These are phyloP conservation scores for Bolboschoenus planiculmis DNA, from an alignment of 176 grass and related monocot genomes.

Conservation along the genomic window DNA sequence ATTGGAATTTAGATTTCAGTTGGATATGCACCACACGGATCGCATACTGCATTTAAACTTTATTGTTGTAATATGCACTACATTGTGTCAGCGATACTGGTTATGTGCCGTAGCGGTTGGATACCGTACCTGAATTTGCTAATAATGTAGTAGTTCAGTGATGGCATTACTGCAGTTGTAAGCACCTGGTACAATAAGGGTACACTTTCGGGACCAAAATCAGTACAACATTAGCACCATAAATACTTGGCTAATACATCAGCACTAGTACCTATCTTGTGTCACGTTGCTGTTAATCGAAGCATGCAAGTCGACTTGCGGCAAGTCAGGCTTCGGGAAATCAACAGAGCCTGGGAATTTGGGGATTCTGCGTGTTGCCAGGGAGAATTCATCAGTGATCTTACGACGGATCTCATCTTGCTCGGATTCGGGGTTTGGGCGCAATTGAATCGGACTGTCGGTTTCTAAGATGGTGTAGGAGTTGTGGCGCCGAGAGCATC, in stretches of 20 bases:
- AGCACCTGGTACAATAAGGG: background rate
- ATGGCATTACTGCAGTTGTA: background rate
- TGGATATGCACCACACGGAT: background rate
- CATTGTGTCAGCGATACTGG: background rate
- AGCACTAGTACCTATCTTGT: conserved; percentile 11
- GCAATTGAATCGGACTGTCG: conserved; percentile 11
- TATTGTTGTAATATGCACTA: background rate
- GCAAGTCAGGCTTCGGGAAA: conserved; percentile 1
- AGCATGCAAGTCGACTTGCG: background rate
- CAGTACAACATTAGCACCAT: background rate
- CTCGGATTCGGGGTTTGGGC: conserved; percentile 16
- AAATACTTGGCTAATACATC: background rate
- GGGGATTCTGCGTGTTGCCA: conserved; percentile 43
- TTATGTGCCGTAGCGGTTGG: background rate
- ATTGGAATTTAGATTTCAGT: background rate
- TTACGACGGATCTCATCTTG: conserved; percentile 32
- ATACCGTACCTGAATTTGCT: background rate
- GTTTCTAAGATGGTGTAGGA: conserved; percentile 53
- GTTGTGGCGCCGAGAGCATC: background rate
- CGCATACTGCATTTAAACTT: background rate
- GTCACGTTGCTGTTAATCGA: background rate
- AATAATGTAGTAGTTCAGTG: background rate
- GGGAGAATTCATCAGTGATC: conserved; percentile 54
- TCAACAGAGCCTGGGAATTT: conserved; percentile 73
- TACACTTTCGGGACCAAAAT: background rate